Percentiles rank a stretch among this genome's conserved stretches.
These are phyloP conservation scores for Claviceps pusilla DNA, from an alignment of 2,329 filamentous ascomycete species.

Conservation along the genomic window DNA sequence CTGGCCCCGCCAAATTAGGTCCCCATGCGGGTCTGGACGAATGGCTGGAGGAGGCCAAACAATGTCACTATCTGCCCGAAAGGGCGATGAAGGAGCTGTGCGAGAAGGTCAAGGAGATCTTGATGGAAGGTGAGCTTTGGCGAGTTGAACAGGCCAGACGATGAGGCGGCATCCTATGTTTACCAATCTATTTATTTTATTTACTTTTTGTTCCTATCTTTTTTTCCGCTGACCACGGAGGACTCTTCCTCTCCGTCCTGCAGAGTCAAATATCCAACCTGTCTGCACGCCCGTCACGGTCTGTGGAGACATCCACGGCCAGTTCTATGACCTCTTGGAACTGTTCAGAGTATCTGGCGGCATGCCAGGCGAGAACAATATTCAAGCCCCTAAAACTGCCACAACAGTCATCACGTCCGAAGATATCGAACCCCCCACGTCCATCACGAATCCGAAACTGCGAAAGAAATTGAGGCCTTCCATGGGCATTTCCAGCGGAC, in stretches of 20 bases:
- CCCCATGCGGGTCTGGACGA: slow-evolving; percentile 80
- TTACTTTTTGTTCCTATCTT: too few relatives aligned
- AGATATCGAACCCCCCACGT: slow-evolving; percentile 79
- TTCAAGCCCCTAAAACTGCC: slow-evolving; percentile 51
- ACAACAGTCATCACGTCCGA: slow-evolving; percentile 72
- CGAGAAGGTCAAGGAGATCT: slow-evolving; percentile 94
- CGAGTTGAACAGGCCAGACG: not conserved
- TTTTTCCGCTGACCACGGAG: not conserved
- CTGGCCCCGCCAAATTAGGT: slow-evolving; percentile 73
- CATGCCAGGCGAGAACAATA: slow-evolving; percentile 73
- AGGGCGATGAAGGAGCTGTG: slow-evolving; percentile 96
- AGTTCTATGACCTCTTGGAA: slow-evolving; percentile 96
- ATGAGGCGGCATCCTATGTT: not conserved
- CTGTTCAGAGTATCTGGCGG: slow-evolving; percentile 92
- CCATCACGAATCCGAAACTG: slow-evolving; percentile 76
- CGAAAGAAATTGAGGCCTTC: slow-evolving; percentile 61
- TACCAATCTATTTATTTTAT: too few relatives aligned
- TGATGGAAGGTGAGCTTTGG: slow-evolving; percentile 70
- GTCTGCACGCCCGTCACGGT: slow-evolving; percentile 92
- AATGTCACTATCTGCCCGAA: slow-evolving; percentile 94
- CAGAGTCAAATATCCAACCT: slow-evolving; percentile 98
- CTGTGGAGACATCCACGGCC: slow-evolving; percentile 95
- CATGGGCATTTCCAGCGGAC: slow-evolving; percentile 26
- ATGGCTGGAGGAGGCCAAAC: slow-evolving; percentile 92
- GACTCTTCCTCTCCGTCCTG: not conserved